Percentiles rank a stretch among this genome's conserved stretches.
These are phyloP conservation scores for Warburgia ugandensis DNA, from an alignment of 164 flowering plant genomes.

Conservation along the genomic window DNA sequence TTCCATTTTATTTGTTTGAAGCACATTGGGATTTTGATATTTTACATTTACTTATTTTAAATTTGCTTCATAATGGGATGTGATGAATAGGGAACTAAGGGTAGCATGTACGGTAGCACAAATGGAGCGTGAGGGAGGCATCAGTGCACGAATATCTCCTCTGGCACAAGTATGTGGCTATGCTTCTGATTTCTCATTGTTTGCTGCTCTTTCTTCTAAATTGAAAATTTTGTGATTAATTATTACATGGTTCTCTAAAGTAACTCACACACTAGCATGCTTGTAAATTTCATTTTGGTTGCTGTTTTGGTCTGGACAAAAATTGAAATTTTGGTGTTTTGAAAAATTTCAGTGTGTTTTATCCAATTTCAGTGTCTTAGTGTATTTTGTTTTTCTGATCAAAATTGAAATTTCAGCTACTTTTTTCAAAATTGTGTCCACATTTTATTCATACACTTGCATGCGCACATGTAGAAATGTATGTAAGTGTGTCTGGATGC, in stretches of 20 bases:
- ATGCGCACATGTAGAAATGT: too few species aligned
- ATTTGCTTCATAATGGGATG: constrained; percentile 10
- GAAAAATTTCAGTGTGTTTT: not conserved
- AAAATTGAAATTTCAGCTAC: too few species aligned
- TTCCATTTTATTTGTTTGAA: constrained; percentile 7
- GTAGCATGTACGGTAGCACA: constrained; percentile 93
- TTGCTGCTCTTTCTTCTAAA: too few species aligned
- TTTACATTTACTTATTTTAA: not conserved
- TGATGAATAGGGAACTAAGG: constrained; percentile 58
- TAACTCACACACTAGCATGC: too few species aligned
- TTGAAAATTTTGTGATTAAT: too few species aligned
- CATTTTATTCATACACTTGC: too few species aligned
- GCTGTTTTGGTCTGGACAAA: not conserved
- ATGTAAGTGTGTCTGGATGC: too few species aligned
- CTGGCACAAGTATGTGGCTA: constrained; percentile 71
- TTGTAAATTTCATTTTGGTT: not conserved
- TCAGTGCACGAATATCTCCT: constrained; percentile 91
- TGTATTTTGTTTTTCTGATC: too few species aligned
- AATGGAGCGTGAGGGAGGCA: constrained; percentile 99
- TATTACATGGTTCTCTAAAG: too few species aligned
- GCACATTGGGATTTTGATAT: not conserved
- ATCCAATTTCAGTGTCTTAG: not conserved
- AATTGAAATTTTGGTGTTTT: not conserved
- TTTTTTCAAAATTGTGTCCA: too few species aligned
- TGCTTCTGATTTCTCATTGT: not conserved